phyloP scores from a whole-genome alignment of 2,329 filamentous ascomycete species.

The Penicillium sp. region DNA sequence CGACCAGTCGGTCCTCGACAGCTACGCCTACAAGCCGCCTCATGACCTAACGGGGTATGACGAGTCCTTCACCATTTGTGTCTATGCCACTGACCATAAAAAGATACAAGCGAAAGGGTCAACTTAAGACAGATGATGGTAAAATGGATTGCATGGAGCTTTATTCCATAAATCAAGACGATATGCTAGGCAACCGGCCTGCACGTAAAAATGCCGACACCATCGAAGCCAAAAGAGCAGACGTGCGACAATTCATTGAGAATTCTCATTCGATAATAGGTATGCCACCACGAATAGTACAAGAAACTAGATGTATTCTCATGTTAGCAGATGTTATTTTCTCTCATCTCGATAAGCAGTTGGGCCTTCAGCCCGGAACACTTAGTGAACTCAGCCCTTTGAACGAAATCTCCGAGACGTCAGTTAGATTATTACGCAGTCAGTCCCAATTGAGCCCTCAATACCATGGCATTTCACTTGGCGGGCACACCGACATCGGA shows the following conservation, averaged over 20 bases:
- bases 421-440: conserved; percentile 20
- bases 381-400: conserved; percentile 25
- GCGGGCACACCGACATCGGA: conserved; percentile 39
- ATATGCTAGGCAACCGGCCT: conserved; percentile 25
- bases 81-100: neutral
- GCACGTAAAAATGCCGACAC: conserved; percentile 13
- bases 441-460: conserved; percentile 7
- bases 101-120: conserved; percentile 16
- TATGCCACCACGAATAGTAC: neutral
- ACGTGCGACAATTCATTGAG: neutral
- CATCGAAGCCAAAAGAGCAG: neutral
- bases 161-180: conserved; percentile 33
- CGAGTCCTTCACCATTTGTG: neutral
- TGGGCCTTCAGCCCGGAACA: conserved; percentile 25
- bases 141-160: conserved; percentile 29
- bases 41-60: conserved; percentile 5
- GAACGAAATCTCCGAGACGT: conserved; percentile 25
- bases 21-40: conserved; percentile 8
- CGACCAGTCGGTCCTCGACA: conserved; percentile 6
- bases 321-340: conserved; percentile 16
- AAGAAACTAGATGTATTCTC: neutral
- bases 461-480: conserved; percentile 22
- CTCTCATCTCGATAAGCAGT: conserved; percentile 23
- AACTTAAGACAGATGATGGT: conserved; percentile 20
- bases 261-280: neutral